phyloP scores from a whole-genome alignment of 2,329 filamentous ascomycete species.

The Cladosporium sp. region DNA sequence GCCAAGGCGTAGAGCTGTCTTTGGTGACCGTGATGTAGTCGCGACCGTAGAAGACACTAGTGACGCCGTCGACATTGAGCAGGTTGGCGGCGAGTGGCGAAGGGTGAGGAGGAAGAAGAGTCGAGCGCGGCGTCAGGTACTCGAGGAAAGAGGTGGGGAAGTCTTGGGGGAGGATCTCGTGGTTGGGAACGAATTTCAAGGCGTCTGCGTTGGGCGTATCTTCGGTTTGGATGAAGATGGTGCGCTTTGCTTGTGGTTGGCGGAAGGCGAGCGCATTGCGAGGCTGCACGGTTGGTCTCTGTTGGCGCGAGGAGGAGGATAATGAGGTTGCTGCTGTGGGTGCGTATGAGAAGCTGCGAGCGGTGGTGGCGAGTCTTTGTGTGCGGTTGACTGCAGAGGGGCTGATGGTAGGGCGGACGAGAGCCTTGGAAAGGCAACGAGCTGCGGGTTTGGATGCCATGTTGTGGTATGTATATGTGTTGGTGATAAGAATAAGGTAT shows the following conservation, averaged over 20 bases:
- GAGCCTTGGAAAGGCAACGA: conserved; percentile 17
- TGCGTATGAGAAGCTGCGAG: conserved; percentile 16
- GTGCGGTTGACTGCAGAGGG: conserved; percentile 13
- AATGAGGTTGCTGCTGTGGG: conserved; percentile 9
- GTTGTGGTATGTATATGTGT: not conserved
- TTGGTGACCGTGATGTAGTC: conserved; percentile 99
- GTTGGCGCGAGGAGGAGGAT: conserved; percentile 1
- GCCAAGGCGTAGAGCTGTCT: conserved; percentile 81
- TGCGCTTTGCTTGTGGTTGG: conserved; percentile 45
- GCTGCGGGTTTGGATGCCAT: conserved; percentile 21
- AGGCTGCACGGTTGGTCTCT: conserved; percentile 1
- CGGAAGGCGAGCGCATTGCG: conserved; percentile 1
- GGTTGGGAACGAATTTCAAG: conserved; percentile 91
- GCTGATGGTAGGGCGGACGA: conserved; percentile 14
- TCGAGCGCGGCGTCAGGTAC: conserved; percentile 83
- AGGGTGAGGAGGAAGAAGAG: conserved; percentile 80
- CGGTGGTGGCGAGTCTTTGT: conserved; percentile 18
- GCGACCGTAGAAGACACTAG: conserved; percentile 84
- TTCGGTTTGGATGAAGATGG: conserved; percentile 97
- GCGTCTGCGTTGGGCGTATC: conserved; percentile 89
- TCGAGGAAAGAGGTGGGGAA: conserved; percentile 78
- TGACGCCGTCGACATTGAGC: conserved; percentile 92
- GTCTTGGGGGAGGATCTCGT: conserved; percentile 70
- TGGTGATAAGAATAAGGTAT: not conserved
- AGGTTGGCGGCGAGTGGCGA: conserved; percentile 87